Base-by-base conservation (phyloP, 2,329 filamentous ascomycete species). In the Pseudogymnoascus destructans region DNA sequence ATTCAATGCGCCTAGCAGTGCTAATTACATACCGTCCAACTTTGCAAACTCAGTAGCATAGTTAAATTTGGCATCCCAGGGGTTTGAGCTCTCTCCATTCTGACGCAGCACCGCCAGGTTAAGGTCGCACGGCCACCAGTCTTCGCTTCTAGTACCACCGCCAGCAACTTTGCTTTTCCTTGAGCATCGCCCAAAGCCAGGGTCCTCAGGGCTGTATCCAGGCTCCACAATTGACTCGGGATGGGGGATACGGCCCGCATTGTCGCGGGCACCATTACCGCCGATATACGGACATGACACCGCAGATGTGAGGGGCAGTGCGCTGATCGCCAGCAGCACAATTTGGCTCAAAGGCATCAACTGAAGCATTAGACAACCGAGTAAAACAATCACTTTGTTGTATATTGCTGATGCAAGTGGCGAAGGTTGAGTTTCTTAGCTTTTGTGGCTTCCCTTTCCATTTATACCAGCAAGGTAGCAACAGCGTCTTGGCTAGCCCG, bases 111-210 rank as follows among this genome's bases (percentile, higher is more conserved):
- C 78, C 70, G 77, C 77, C 62, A 80, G 69, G 67, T 72, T 76
- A 61, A 82, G 69, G 64, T 75, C 71, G 59, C 79, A 73, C 42
- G 79, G 79, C 79, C 79, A 82, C 79, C 78, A 81, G 71, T 82
- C 77, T 57, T 66, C 64, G 69, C 78, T 80, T 57, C 73, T 70
- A 62, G 77, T 79, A 61, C 79, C 79, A 62, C 73, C 73, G 58
- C 77, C 77, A 59, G 63, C 65, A 33, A 60, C 60, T 57, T 66
- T 63, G 36, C 64, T 64, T 30, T 63, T 42, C 3, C 40, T 57
- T n/a, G 63, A 15, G 25, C 64, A 64, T 57, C 64, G 63, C 30
- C 64, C 64, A 46, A 66, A 66, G 38, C 33, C 57, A 32, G 57
- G 57, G 15, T 23, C 25, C 17, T 58, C 57, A 5, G 57, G n/a